phyloP scores from a whole-genome alignment of 495 filamentous ascomycete genomes.

The Monascus purpureus region DNA sequence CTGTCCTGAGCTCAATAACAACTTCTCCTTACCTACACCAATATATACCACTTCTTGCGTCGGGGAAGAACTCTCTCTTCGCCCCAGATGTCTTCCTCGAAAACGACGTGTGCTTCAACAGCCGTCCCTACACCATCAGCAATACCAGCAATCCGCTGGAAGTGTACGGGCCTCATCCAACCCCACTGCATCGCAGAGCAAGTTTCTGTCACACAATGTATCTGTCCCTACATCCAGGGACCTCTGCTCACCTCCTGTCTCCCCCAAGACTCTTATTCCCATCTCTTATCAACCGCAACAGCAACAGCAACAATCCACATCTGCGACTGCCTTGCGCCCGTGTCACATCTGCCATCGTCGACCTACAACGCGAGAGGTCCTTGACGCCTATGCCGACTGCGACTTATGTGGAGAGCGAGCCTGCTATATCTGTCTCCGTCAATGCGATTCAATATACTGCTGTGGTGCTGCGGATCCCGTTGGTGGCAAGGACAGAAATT shows the following conservation, averaged over 20 bases:
- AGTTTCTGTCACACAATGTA: background rate
- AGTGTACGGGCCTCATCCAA: background rate
- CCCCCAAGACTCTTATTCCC: slow-evolving; percentile 20
- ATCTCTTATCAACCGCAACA: slow-evolving; percentile 6
- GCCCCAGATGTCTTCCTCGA: slow-evolving; percentile 18
- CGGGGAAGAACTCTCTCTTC: slow-evolving; percentile 11
- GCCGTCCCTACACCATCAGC: slow-evolving; percentile 1
- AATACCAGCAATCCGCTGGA: background rate
- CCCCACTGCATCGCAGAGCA: background rate
- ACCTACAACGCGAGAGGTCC: slow-evolving; percentile 30
- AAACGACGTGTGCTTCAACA: slow-evolving; percentile 23
- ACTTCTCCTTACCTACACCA: slow-evolving; percentile 6
- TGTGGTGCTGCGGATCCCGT: slow-evolving; percentile 1
- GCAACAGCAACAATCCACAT: slow-evolving; percentile 10
- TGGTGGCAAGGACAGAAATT: background rate
- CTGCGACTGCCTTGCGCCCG: slow-evolving; percentile 22
- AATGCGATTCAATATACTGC: slow-evolving; percentile 26
- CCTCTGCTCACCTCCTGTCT: slow-evolving; percentile 20
- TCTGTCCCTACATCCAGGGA: slow-evolving; percentile 10
- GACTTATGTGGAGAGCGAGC: slow-evolving; percentile 31
- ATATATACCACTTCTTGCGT: slow-evolving; percentile 4
- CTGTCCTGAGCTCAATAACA: slow-evolving; percentile 6
- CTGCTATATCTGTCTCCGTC: slow-evolving; percentile 39
- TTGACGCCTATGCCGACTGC: slow-evolving; percentile 38
- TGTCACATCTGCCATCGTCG: slow-evolving; percentile 39